Evolutionary conservation across 805 yeast species (phyloP), one percentile per base, ranked within the genome.

Genomic region (Wickerhamomyces mucosus): DNA sequence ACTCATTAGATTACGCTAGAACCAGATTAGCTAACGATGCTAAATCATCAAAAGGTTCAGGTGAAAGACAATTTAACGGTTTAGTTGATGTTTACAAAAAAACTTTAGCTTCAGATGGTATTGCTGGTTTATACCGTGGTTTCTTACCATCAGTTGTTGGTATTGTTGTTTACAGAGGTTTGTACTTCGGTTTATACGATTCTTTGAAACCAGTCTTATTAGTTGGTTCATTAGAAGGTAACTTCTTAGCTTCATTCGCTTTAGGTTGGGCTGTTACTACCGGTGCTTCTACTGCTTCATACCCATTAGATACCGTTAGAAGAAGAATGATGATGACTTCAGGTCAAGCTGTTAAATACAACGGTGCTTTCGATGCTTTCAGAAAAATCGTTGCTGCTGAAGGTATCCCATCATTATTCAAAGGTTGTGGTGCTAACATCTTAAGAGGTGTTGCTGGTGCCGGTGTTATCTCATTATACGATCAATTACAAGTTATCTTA

Each of bases 291-390:
- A 85, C 96, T 50, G 95, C 95, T 63, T 85, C 96, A 63, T 86
- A 86, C 81, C 96, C 96, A 77, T 82, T 88, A 69, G 96, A 86
- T 72, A 86, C 96, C 61, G 86, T 86, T 62, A 88, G 96, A 81
- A 85, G 96, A 83, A 85, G 96, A 82, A 86, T 86, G 96, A 86
- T 86, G 96, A 86, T 86, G 96, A 86, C 96, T 55, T 88, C 96
- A 53, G 96, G 96, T 69, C 94, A 85, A 73, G 95, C 94, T 59
- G 94, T 86, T 57, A 86, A 88, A 74, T 86, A 86, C 75, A 69
- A 77, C 61, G 92, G 94, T 72, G 94, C 96, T 53, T 73, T 83
- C 64, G 96, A 88, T 67, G 84, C 92, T 68, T 78, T 82, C 83
- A 69, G 62, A 55, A 69, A 85, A 72, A 84, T 86, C 63, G 89